A percentile compares a stretch with the other conserved stretches of the same genome.
Evolutionary conservation across 805 yeast genomes (phyloP).

Genomic region (Pichia nanzhaoensis): DNA sequence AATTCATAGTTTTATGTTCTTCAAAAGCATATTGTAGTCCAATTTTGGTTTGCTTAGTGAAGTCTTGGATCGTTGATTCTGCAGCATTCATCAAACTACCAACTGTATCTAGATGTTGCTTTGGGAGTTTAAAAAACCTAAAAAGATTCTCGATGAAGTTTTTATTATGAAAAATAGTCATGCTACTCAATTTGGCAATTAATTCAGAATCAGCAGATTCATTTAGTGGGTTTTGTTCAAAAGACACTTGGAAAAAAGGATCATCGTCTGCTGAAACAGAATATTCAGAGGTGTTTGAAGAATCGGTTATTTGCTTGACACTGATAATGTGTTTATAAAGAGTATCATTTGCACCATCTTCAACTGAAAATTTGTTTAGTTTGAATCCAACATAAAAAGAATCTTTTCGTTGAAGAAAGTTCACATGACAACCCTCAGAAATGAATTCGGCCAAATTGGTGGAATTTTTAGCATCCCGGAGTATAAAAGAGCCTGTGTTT

Average conservation of each 20-base stretch:
- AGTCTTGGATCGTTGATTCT: constrained; percentile 86
- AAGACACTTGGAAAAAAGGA: constrained; percentile 76
- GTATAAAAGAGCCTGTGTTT: constrained; percentile 68
- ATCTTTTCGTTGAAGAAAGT: constrained; percentile 69
- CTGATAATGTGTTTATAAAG: constrained; percentile 84
- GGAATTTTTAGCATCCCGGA: constrained; percentile 37
- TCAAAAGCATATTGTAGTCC: constrained; percentile 91
- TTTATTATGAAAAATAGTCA: constrained; percentile 89
- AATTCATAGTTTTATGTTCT: constrained; percentile 85
- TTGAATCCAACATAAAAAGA: constrained; percentile 69
- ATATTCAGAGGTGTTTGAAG: too few species aligned
- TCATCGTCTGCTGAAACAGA: constrained; percentile 12
- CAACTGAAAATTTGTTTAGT: constrained; percentile 74
- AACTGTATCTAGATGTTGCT: constrained; percentile 76
- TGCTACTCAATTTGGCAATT: constrained; percentile 67
- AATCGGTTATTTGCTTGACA: constrained; percentile 52
- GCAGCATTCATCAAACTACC: constrained; percentile 92
- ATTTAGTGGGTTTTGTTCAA: constrained; percentile 84
- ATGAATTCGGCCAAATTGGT: constrained; percentile 64
- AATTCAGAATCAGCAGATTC: constrained; percentile 75
- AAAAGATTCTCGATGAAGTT: constrained; percentile 69
- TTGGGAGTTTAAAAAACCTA: constrained; percentile 80
- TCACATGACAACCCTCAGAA: constrained; percentile 75
- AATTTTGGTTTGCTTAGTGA: constrained; percentile 81
- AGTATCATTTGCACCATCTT: constrained; percentile 76